These are phyloP conservation scores for Claviceps sp. DNA, from an alignment of 2,329 filamentous ascomycete genomes.

Conservation along the genomic window DNA sequence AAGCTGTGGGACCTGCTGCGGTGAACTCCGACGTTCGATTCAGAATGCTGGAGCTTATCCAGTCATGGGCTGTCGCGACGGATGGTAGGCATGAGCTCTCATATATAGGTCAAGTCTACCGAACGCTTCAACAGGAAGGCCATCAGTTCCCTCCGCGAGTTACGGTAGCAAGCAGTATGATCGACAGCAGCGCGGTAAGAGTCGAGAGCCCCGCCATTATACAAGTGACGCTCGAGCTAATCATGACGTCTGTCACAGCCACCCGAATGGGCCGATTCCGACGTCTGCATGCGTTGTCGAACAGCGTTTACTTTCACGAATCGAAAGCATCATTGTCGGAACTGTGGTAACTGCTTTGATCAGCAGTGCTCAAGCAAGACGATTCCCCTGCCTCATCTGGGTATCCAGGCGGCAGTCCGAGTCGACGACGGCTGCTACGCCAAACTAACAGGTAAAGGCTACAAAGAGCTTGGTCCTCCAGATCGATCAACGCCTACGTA, in stretches of 20 bases:
- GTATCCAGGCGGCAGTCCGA: constrained; percentile 79
- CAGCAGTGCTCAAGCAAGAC: constrained; percentile 86
- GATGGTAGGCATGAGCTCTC: constrained; percentile 70
- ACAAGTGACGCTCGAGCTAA: not conserved
- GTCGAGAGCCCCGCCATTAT: not conserved
- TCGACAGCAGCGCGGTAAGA: constrained; percentile 80
- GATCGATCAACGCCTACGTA: constrained; percentile 31
- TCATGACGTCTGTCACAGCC: constrained; percentile 38
- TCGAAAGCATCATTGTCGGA: constrained; percentile 94
- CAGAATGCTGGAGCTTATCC: constrained; percentile 88
- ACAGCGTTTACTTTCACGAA: constrained; percentile 96
- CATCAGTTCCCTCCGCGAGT: constrained; percentile 80
- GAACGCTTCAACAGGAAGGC: constrained; percentile 67
- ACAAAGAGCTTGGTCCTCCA: constrained; percentile 26
- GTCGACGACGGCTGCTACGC: constrained; percentile 94
- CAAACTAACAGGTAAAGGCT: constrained; percentile 64
- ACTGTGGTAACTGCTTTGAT: constrained; percentile 96
- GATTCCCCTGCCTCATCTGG: constrained; percentile 78
- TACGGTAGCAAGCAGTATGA: constrained; percentile 88
- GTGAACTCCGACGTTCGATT: constrained; percentile 74
- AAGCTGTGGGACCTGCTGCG: constrained; percentile 59
- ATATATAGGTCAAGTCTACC: constrained; percentile 85
- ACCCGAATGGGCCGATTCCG: constrained; percentile 93
- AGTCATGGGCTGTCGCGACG: constrained; percentile 83
- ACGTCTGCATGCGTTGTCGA: constrained; percentile 96